Evolutionary conservation across 2,329 filamentous ascomycete genomes (phyloP).

Genomic region (Metarhizium robertsii): DNA sequence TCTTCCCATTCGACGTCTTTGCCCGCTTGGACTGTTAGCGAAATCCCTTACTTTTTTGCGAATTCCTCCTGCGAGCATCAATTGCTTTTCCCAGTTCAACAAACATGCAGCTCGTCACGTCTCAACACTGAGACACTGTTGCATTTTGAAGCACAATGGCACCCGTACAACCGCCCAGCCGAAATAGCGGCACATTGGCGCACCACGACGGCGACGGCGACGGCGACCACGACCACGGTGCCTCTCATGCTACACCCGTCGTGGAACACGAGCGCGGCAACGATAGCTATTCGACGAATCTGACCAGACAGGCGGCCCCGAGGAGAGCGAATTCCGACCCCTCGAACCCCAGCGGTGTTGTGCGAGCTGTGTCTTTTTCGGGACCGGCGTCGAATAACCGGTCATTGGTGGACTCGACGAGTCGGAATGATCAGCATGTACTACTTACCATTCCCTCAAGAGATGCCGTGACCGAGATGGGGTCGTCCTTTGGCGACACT

Average conservation of each 20-base stretch:
- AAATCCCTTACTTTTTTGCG: not conserved
- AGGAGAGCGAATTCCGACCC: conserved; percentile 8
- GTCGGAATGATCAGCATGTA: conserved; percentile 10
- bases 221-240: not conserved
- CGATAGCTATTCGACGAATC: not conserved
- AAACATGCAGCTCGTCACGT: not conserved
- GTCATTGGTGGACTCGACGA: conserved; percentile 5
- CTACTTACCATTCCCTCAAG: conserved; percentile 15
- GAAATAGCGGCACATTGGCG: conserved; percentile 1
- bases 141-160: conserved; percentile 14
- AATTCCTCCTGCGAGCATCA: not conserved
- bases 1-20: not conserved
- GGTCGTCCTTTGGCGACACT: not conserved
- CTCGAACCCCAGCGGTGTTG: not conserved
- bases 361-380: not conserved
- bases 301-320: not conserved
- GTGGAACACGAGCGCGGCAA: too few relatives aligned
- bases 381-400: conserved; percentile 4
- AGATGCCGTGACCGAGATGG: conserved; percentile 2
- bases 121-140: conserved; percentile 15
- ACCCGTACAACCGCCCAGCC: conserved; percentile 10
- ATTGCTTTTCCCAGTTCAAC: not conserved
- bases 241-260: not conserved
- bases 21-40: not conserved
- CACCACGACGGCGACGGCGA: conserved; percentile 7